Base-by-base conservation (phyloP, 768 basidiomycete species). In the Leucocoprinus sp. region DNA sequence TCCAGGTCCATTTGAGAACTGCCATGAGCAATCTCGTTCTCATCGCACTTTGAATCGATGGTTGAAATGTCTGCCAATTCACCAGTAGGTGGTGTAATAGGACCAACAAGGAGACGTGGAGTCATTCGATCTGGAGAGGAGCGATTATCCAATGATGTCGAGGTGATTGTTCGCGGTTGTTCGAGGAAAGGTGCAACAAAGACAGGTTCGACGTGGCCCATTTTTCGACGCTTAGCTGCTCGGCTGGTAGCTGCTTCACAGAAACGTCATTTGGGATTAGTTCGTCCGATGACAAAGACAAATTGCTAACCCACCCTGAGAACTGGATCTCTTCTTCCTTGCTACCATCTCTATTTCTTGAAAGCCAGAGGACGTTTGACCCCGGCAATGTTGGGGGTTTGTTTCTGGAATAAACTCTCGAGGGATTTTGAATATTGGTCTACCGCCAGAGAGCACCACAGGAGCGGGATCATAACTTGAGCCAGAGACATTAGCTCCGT, bases 1-100 rank as follows among this genome's bases (percentile, higher is more conserved):
- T n/a, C 11, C 4, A 35, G 15, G 6, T 48, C 46, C 34, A 29
- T 48, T 34, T 48, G 33, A 8, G 29, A 41, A n/a, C 46, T 48
- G 21, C 42, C 45, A 22, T 47, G 33, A 19, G 42, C 24, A 14
- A 48, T 4, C 24, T 42, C 46, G 12, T 45, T 38, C 37, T 34
- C n/a, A 22, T 45, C 42, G 15, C 18, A 15, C 12, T 6, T 29
- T 21, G 17, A 12, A 37, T 22, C 3, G 18, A 21, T 18, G 15
- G 12, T 12, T 22, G 12, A 12, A 31, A 14, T 7, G 31, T n/a
- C 4, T 11, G 11, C 4, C 3, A 14, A 4, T 8, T 37, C 36
- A 2, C n/a, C 26, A 7, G n/a, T 14, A 12, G 37, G 37, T 14
- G 29, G 28, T 23, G 19, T 14, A 23, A 34, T 12, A 2, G 14